Evolutionary conservation across 2,329 filamentous ascomycete genomes (phyloP).

Genomic region (Fusarium phyllophilum): DNA sequence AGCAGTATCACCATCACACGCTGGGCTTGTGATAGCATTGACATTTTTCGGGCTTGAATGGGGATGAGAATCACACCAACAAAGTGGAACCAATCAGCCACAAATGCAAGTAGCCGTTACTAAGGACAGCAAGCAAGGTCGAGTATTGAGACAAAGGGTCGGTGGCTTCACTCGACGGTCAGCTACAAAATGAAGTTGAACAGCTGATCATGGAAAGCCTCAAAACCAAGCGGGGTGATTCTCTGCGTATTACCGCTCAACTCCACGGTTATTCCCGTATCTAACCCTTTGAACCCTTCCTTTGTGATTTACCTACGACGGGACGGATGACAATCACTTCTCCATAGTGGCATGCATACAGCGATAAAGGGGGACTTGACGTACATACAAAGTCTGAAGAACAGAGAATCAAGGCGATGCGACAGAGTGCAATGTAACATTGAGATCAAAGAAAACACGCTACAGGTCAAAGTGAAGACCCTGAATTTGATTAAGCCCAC

Average conservation of each 20-base stretch:
- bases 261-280: neutral
- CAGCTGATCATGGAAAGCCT: constrained; percentile 4
- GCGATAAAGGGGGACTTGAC: neutral
- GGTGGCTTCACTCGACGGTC: neutral
- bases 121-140: neutral
- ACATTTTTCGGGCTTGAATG: neutral
- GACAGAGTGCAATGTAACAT: neutral
- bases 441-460: neutral
- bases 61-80: constrained; percentile 9
- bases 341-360: neutral
- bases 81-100: constrained; percentile 27
- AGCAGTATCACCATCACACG: constrained; percentile 12
- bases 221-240: constrained; percentile 4
- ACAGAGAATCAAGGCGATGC: neutral
- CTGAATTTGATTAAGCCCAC: neutral
- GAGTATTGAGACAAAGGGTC: neutral
- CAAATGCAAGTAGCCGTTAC: constrained; percentile 17
- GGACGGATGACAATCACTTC: neutral
- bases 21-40: constrained; percentile 10
- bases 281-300: neutral
- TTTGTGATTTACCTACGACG: neutral
- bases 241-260: neutral
- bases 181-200: neutral
- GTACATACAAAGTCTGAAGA: neutral
- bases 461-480: neutral